Conservation (phyloP, 169 alveolate genomes). For the Babesia divergens region DNA sequence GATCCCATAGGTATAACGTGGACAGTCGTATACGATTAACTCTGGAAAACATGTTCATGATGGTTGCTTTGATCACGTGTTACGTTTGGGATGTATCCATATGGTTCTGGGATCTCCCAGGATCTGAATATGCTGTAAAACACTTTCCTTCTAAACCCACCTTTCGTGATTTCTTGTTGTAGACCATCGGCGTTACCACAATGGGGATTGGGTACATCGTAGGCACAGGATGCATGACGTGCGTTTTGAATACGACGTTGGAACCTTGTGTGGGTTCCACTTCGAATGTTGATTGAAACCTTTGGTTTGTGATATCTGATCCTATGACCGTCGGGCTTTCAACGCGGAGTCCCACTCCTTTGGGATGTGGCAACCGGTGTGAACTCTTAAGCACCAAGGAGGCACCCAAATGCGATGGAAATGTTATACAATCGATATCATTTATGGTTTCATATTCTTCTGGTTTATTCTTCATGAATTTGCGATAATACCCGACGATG, state of each 20-base stretch:
- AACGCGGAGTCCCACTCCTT: not conserved
- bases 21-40: too few relatives aligned
- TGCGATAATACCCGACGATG: not conserved
- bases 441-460: not conserved
- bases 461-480: not conserved
- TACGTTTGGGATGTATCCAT: constrained; percentile 21
- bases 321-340: not conserved
- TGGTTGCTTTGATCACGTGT: not conserved
- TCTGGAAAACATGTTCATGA: too few relatives aligned
- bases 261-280: not conserved
- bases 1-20: too few relatives aligned
- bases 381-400: not conserved
- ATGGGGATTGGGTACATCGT: constrained; percentile 15
- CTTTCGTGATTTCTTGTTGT: not conserved
- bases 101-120: not conserved
- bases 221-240: not conserved
- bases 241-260: not conserved
- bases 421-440: constrained; percentile 24
- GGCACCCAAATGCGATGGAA: constrained; percentile 38
- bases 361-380: not conserved
- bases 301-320: not conserved
- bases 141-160: not conserved
- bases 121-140: not conserved
- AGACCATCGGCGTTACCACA: not conserved
- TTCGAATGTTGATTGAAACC: not conserved